Percentiles rank a stretch among this genome's conserved stretches.
phyloP scores from a whole-genome alignment of 306 rosid species.

The Cajanus cajan region DNA sequence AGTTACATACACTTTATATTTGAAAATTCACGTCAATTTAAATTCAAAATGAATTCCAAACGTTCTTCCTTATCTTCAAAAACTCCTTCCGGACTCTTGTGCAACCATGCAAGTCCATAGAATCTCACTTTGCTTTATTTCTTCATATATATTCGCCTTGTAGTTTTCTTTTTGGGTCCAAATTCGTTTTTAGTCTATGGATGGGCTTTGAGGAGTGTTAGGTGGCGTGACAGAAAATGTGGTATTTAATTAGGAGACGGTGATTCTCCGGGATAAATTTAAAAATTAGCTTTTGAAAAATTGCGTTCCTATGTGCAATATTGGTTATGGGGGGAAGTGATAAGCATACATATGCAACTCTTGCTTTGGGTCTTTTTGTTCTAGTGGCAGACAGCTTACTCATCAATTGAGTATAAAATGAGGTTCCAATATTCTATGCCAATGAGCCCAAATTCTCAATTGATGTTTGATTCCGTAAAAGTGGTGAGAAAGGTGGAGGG shows the following conservation, averaged over 20 bases:
- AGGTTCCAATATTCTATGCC: constrained; percentile 23
- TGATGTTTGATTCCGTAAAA: constrained; percentile 24
- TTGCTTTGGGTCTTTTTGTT: background rate
- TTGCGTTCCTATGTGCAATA: background rate
- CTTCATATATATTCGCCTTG: background rate
- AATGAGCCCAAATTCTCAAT: background rate
- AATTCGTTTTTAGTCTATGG: background rate
- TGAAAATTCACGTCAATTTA: too few relatives aligned
- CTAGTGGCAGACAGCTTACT: constrained; percentile 21
- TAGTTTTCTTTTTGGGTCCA: too few relatives aligned
- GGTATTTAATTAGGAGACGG: background rate
- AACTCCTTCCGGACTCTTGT: background rate
- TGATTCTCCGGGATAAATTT: background rate
- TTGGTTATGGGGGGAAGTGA: background rate
- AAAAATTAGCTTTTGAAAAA: background rate
- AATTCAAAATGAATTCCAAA: too few relatives aligned
- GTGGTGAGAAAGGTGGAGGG: constrained; percentile 7
- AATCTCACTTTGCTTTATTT: background rate
- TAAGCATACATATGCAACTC: constrained; percentile 13
- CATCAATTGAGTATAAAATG: background rate
- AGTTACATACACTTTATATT: too few relatives aligned
- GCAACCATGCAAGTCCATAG: too few relatives aligned
- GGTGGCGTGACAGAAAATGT: background rate
- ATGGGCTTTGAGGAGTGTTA: background rate
- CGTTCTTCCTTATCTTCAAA: background rate